These are phyloP conservation scores for Puccinellia tenuiflora DNA, from an alignment of 176 grass and related monocot genomes.

Conservation along the genomic window DNA sequence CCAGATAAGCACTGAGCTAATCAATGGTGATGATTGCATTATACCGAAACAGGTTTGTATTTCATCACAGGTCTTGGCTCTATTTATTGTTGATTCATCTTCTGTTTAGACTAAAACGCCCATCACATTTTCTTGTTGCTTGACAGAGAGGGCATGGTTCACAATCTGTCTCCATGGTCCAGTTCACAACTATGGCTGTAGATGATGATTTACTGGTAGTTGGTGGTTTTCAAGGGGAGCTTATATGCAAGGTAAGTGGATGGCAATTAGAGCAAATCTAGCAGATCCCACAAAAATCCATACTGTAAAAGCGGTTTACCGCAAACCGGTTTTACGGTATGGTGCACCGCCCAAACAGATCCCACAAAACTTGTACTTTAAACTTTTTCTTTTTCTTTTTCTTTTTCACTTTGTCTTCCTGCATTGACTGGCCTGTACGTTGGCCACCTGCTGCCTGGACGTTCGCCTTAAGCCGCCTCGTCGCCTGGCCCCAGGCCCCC, in stretches of 20 bases:
- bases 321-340: no score
- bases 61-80: not conserved
- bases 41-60: conserved; percentile 52
- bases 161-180: conserved; percentile 71
- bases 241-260: conserved; percentile 84
- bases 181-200: conserved; percentile 79
- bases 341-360: no score
- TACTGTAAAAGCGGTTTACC: no score
- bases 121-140: conserved; percentile 20
- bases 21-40: conserved; percentile 65
- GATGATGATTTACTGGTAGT: conserved; percentile 65
- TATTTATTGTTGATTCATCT: not conserved
- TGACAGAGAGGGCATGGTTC: conserved; percentile 56
- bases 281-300: no score
- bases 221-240: conserved; percentile 92
- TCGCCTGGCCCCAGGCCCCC: no score
- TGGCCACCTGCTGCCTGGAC: no score
- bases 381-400: no score
- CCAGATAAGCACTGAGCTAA: conserved; percentile 55
- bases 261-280: no score
- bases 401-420: no score
- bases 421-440: no score
- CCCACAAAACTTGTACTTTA: no score
- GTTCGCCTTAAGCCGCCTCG: no score
- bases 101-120: not conserved